A percentile compares a stretch with the other conserved stretches of the same genome.
phyloP scores from a whole-genome alignment of 2,329 filamentous ascomycete genomes.

The Setomelanomma holmii region DNA sequence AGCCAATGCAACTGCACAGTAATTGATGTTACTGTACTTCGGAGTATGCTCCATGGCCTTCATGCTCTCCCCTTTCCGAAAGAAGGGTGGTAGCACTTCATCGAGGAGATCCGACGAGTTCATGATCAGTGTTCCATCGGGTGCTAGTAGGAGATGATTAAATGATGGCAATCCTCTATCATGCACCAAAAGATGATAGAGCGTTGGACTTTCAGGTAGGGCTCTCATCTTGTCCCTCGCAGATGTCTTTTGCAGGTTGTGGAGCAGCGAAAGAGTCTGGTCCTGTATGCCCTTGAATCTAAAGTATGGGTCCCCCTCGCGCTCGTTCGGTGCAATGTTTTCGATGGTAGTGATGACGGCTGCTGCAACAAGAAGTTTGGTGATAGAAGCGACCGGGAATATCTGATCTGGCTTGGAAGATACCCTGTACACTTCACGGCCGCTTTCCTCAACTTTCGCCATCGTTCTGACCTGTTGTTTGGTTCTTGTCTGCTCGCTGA shows the following conservation, averaged over 20 bases:
- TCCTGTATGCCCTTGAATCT: not conserved
- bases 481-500: not conserved
- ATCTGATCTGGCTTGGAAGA: not conserved
- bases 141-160: slow-evolving; percentile 4
- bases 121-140: not conserved
- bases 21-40: slow-evolving; percentile 13
- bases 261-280: not conserved
- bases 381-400: slow-evolving; percentile 11
- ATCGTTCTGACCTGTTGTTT: slow-evolving; percentile 2
- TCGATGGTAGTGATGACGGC: slow-evolving; percentile 5
- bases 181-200: slow-evolving; percentile 9
- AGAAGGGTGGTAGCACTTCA: not conserved
- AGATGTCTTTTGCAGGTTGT: not conserved
- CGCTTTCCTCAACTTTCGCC: not conserved
- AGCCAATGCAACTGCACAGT: slow-evolving; percentile 3
- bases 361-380: slow-evolving; percentile 10
- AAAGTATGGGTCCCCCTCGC: not conserved
- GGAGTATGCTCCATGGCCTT: not conserved
- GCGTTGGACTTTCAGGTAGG: slow-evolving; percentile 1
- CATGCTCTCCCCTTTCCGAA: not conserved
- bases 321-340: not conserved
- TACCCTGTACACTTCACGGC: not conserved
- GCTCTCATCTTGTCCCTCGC: not conserved
- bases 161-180: not conserved
- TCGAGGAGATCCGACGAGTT: not conserved